These are phyloP conservation scores for Arachnomyces sp. DNA, from an alignment of 2,329 filamentous ascomycete genomes.

Conservation along the genomic window DNA sequence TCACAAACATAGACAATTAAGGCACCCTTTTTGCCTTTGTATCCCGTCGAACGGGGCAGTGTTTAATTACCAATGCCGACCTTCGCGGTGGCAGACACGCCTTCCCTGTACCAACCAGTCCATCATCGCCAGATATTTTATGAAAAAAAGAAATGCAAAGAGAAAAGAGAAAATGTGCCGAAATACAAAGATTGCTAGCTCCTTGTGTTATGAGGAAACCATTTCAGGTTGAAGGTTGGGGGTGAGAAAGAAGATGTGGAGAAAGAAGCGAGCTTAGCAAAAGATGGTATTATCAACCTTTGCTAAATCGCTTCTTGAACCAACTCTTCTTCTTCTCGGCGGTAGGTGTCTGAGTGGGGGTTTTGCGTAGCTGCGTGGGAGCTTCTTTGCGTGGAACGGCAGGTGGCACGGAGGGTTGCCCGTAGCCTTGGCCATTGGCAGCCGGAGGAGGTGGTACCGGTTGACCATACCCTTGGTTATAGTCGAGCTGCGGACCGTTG, in stretches of 20 bases:
- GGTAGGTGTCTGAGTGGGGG: constrained; percentile 2
- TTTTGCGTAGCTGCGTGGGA: background rate
- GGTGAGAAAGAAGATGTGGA: constrained; percentile 21
- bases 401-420: constrained; percentile 5
- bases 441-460: background rate
- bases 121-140: no score
- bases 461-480: constrained; percentile 15
- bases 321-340: constrained; percentile 80
- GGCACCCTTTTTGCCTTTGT: no score
- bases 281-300: constrained; percentile 28
- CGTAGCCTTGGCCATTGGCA: constrained; percentile 11
- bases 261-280: constrained; percentile 1
- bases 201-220: no score
- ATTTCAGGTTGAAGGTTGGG: background rate
- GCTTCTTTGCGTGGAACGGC: no score
- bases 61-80: no score
- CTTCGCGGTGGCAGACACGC: no score
- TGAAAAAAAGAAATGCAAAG: constrained; percentile 2
- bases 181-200: no score
- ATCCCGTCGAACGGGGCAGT: no score
- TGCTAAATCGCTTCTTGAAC: constrained; percentile 78
- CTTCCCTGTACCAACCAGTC: no score
- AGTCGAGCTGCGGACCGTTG: constrained; percentile 32
- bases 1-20: no score
- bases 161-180: background rate